Percentiles rank a stretch among this genome's conserved stretches.
Evolutionary conservation across 2,329 filamentous ascomycete genomes (phyloP).

Genomic region (Fusarium circinatum): DNA sequence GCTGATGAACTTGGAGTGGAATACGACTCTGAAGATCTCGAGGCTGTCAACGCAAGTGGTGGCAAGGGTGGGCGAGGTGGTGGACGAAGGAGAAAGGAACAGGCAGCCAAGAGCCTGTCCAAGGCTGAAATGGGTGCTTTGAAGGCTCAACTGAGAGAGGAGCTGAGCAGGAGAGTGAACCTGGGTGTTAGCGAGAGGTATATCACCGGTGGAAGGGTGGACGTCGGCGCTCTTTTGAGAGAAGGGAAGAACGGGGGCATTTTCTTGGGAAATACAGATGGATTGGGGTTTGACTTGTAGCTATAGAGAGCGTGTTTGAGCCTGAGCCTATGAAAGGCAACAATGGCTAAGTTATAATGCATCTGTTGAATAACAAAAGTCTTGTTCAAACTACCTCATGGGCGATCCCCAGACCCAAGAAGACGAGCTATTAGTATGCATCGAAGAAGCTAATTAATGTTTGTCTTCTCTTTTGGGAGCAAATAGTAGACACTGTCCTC

Average conservation of each 20-base stretch:
- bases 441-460: not conserved
- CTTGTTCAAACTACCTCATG: not conserved
- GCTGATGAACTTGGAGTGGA: constrained; percentile 95
- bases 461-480: not conserved
- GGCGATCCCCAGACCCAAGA: not conserved
- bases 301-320: constrained; percentile 2
- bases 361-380: constrained; percentile 5
- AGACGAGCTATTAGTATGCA: not conserved
- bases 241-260: constrained; percentile 64
- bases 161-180: constrained; percentile 81
- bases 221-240: constrained; percentile 76
- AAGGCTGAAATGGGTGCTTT: constrained; percentile 79
- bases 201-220: constrained; percentile 83
- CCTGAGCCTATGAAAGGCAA: not conserved
- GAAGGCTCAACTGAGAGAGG: constrained; percentile 75
- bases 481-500: not conserved
- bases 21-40: constrained; percentile 90
- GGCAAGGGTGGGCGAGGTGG: constrained; percentile 75
- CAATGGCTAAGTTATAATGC: not conserved
- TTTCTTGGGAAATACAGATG: constrained; percentile 55
- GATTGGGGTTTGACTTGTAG: constrained; percentile 46
- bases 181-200: constrained; percentile 89
- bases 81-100: constrained; percentile 79
- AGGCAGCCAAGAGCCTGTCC: constrained; percentile 71
- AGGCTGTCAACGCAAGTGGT: constrained; percentile 77